Conservation (phyloP, 352 stramenopile species). For the Globisporangium irregulare region DNA sequence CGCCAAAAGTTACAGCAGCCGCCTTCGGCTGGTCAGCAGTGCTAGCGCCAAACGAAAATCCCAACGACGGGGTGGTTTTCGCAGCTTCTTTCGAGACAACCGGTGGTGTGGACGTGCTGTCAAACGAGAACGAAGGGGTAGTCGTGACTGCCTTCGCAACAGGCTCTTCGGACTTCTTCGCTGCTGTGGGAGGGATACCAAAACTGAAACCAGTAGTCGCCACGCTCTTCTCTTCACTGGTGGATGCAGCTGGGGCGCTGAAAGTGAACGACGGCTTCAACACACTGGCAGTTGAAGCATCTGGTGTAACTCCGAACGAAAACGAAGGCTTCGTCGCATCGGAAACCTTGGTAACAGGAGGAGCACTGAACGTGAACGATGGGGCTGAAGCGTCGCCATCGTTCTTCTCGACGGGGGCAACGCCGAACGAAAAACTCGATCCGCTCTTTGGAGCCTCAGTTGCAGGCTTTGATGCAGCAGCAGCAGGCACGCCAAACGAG, state of each 20-base stretch:
- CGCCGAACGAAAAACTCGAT: slow-evolving; percentile 33
- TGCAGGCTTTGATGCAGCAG: slow-evolving; percentile 5
- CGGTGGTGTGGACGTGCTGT: neutral
- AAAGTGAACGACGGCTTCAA: slow-evolving; percentile 27
- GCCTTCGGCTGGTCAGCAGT: neutral
- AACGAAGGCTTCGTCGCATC: slow-evolving; percentile 21
- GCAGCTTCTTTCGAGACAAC: neutral
- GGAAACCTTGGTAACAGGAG: slow-evolving; percentile 20
- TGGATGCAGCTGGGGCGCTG: slow-evolving; percentile 3
- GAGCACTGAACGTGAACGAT: slow-evolving; percentile 54
- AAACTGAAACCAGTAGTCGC: slow-evolving; percentile 33
- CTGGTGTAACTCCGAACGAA: slow-evolving; percentile 19
- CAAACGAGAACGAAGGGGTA: slow-evolving; percentile 22
- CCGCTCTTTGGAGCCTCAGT: slow-evolving; percentile 8
- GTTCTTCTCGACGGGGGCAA: slow-evolving; percentile 2
- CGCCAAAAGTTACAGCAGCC: neutral
- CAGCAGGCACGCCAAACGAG: slow-evolving; percentile 24
- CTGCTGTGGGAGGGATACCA: slow-evolving; percentile 9
- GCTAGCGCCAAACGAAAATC: slow-evolving; percentile 15
- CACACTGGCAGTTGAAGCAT: neutral
- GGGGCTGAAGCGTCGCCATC: slow-evolving; percentile 27
- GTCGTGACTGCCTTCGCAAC: slow-evolving; percentile 4
- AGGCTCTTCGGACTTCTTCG: slow-evolving; percentile 11
- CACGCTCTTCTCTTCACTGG: slow-evolving; percentile 2
- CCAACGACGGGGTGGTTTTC: neutral